Conservation (phyloP, 1,284 basidiomycete species). For the Anthracocystis setariae region DNA sequence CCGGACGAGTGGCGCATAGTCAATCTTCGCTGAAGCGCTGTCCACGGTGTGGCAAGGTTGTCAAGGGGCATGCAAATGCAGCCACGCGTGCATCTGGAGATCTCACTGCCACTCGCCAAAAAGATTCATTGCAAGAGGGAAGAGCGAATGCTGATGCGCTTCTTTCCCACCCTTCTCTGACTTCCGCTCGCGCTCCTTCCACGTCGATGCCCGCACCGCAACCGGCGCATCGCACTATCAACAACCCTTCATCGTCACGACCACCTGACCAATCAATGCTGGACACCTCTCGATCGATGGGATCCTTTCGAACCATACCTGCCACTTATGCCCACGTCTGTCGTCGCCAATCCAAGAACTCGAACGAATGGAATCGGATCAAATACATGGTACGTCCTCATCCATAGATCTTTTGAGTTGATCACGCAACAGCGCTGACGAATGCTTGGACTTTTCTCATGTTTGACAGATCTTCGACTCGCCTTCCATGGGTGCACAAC, state of each 20-base stretch:
- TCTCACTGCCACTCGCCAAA: conserved; percentile 6
- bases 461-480: conserved; percentile 74
- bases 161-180: conserved; percentile 16
- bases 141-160: conserved; percentile 27
- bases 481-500: conserved; percentile 71
- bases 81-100: not conserved
- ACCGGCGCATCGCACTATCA: not conserved
- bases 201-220: not conserved
- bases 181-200: conserved; percentile 8
- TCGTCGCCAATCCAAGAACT: conserved; percentile 74
- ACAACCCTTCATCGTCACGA: conserved; percentile 10
- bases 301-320: conserved; percentile 64
- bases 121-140: conserved; percentile 3
- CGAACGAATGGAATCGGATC: conserved; percentile 73
- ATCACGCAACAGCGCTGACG: not conserved
- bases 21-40: conserved; percentile 7
- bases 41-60: conserved; percentile 26
- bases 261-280: conserved; percentile 16
- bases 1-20: not conserved
- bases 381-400: conserved; percentile 73
- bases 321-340: conserved; percentile 68
- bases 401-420: too few species aligned
- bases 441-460: not conserved
- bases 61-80: conserved; percentile 5
- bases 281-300: conserved; percentile 2